Conservation (phyloP, 139 green algal genomes). For the Tetraselmis striata region DNA sequence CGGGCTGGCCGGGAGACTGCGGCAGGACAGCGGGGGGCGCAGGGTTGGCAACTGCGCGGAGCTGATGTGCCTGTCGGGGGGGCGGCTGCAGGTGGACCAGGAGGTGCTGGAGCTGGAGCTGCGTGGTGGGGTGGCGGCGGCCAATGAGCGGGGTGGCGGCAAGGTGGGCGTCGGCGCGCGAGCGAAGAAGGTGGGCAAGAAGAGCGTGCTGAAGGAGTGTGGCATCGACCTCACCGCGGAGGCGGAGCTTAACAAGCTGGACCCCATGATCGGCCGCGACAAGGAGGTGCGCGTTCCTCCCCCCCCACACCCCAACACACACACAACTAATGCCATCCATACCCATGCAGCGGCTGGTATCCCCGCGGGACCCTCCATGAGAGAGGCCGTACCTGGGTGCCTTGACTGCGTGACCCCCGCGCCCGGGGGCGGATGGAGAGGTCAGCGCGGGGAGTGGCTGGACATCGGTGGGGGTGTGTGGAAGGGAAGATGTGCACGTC, state of each 20-base stretch:
- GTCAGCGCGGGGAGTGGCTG: too few relatives aligned
- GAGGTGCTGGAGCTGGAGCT: not conserved
- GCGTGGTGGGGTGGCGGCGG: not conserved
- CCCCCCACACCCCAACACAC: not conserved
- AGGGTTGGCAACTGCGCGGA: too few relatives aligned
- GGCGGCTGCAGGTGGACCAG: not conserved
- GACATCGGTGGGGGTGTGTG: too few relatives aligned
- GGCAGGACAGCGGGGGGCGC: too few relatives aligned
- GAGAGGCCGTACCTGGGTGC: too few relatives aligned
- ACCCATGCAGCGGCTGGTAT: too few relatives aligned
- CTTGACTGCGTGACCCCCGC: too few relatives aligned
- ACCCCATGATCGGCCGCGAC: constrained; percentile 90
- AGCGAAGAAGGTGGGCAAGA: constrained; percentile 1
- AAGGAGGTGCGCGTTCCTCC: constrained; percentile 70
- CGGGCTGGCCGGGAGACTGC: too few relatives aligned
- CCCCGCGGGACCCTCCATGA: too few relatives aligned
- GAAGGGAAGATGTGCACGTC: too few relatives aligned
- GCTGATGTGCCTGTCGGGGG: too few relatives aligned
- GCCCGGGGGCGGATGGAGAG: too few relatives aligned
- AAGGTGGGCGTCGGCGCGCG: not conserved
- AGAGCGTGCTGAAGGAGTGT: constrained; percentile 12
- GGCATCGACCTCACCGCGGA: constrained; percentile 29
- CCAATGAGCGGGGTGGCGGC: not conserved
- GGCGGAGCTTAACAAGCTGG: constrained; percentile 87
- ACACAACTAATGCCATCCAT: not conserved